Base-by-base conservation (phyloP, 1,139 yeast genomes). In the Meyerozyma guilliermondii region DNA sequence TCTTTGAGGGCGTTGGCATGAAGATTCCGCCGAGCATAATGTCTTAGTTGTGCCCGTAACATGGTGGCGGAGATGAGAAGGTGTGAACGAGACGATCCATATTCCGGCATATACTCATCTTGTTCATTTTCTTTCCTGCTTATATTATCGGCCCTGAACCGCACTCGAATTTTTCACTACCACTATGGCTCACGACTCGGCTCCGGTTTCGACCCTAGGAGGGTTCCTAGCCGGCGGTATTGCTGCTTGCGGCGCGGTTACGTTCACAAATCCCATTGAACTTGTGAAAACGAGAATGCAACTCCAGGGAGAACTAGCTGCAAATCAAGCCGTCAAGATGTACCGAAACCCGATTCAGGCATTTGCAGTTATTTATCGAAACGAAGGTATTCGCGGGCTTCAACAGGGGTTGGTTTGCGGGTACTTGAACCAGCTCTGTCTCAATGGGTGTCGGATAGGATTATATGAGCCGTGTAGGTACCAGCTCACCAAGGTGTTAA, bases 181-280 rank as follows among this genome's bases (percentile, higher is more conserved):
- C 16, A n/a, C n/a, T n/a, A 30, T 30, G 34, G 20, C 34, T 9
- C 17, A 30, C 13, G 20, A 30, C 18, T 6, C 34, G 17, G 17
- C 36, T 4, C 74, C 78, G 9, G 76, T 83, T 13, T 75, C 85
- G 28, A 73, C 84, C 1, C 53, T 77, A 8, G 96, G 96, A 22
- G 95, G 97, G 3, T 89, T 91, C 55, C 59, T 83, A 5, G 97
- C 97, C 11, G 98, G 98, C 4, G 96, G 96, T 6, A 52, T 88
- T 9, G 98, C 98, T 1, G 97, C 98, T 3, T 91, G 98, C 68
- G 95, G 95, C 42, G 98, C 98, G 0, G 98, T 92, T 31, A 92
- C 97, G 0, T 85, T 91, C 62, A 91, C 98, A 9, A 92, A 92
- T 59, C 98, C 98, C 7, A 85, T 92, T 46, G 98, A 92, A 60